Base-by-base conservation (phyloP, 2,329 filamentous ascomycete species). In the Arachnomyces sp. region DNA sequence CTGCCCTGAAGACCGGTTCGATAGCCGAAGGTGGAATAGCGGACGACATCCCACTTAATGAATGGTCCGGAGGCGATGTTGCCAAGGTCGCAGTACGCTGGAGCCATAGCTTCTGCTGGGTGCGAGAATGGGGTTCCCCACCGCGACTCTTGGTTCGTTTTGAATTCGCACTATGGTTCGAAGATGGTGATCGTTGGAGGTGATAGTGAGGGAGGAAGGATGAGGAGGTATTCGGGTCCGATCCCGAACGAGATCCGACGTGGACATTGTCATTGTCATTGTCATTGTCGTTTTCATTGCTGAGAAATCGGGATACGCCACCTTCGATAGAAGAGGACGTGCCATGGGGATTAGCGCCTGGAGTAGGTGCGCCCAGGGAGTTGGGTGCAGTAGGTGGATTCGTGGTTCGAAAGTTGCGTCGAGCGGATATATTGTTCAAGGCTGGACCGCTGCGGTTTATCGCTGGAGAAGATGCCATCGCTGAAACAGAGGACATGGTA, bases 401-500 rank as follows among this genome's bases (percentile, higher is more conserved):
- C 12, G 60, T 59, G 13, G 57, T 56, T 28, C 54, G 44, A 11
- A 49, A 54, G 31, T 59, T 55, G 30, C 60, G 52, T 36, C 48
- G 56, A 35, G 58, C 52, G 40, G 59, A 53, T 31, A 65, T 44
- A 38, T 57, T 66, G 14, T 59, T 54, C 28, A 65, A 48, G 35
- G 60, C 62, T 36, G 57, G 51, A 44, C 55, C 60, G 42, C 58
- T 44, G 21, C 57, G 49, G 50, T 63, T 54, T 31, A 59, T 46
- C 21, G 54, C 51, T 29, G 55, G 51, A 4, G 65, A 63, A 31
- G 61, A 63, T 3, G 61, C 67, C 35, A 62, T 63, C 11, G 65
- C 67, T n/a, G 65, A 69, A 15, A 70, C 60, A 4, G 67, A 69
- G 25, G 67, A 69, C 61, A 71, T 67, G 29, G 67, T 60, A n/a